Base-by-base conservation (phyloP, 331 rosid genomes). In the Stylosanthes scabra region DNA sequence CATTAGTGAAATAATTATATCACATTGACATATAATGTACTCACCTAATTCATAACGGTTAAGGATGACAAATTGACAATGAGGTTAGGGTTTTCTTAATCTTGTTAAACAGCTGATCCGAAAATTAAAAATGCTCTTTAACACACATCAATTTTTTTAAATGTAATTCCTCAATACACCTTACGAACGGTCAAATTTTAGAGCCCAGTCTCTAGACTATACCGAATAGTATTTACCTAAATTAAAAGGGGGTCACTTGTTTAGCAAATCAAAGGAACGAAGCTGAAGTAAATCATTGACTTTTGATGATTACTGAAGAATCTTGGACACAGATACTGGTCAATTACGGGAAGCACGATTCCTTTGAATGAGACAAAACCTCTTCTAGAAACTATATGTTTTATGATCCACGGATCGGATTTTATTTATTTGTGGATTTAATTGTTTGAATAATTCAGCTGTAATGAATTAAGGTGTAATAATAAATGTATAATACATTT, bases 291-390 rank as follows among this genome's bases (percentile, higher is more conserved):
- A 29, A 65, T 41, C 11, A 25, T 14, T 11, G 42, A 25, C 40
- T 13, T 65, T 59, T 47, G 25, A 13, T 14, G 51, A 51, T 49
- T 8, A 25, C 1, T 10, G 76, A 59, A 46, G 68, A 37, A 62
- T 49, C 20, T 73, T 9, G 46, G 44, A 40, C 14, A 73, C 0
- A 25, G 27, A 40, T 28, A 40, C 29, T 12, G 11, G 70, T 72
- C 78, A 58, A 64, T 47, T 9, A 27, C 63, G 72, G 68, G 61
- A 47, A 11, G 72, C n/a, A 31, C 54, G 55, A n/a, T 15, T 50
- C 46, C 66, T 40, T 41, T 46, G 25, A 39, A 5, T 15, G 10
- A 11, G 61, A 16, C 44, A 7, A 6, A 37, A 15, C 20, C 11
- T 12, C 57, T 66, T 49, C 60, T 46, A 20, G 61, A 34, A 2